Conservation (phyloP, 306 rosid genomes). For the Argentina anserina region DNA sequence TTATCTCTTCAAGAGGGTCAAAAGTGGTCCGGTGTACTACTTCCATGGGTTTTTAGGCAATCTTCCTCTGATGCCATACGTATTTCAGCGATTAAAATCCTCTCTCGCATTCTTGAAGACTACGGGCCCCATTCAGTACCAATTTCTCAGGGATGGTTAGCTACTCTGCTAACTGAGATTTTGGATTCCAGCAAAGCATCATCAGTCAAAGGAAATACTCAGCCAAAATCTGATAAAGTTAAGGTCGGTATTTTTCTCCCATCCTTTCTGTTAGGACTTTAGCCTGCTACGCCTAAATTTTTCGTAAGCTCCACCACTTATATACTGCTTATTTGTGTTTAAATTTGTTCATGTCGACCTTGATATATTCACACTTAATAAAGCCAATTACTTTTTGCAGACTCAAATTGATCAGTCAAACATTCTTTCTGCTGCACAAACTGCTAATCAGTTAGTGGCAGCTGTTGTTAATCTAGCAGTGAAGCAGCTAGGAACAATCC, state of each 20-base stretch:
- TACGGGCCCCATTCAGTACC: conserved; percentile 69
- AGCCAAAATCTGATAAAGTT: conserved; percentile 60
- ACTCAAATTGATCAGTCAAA: conserved; percentile 74
- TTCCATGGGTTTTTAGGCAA: conserved; percentile 80
- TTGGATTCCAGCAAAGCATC: conserved; percentile 49
- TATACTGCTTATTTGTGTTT: conserved; percentile 11
- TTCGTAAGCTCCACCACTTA: conserved; percentile 18
- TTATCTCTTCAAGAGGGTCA: conserved; percentile 85
- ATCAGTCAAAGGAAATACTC: conserved; percentile 54
- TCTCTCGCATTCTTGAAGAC: conserved; percentile 69
- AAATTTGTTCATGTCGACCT: neutral
- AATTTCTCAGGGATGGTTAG: conserved; percentile 90
- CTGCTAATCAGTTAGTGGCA: conserved; percentile 63
- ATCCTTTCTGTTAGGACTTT: neutral
- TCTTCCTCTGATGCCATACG: conserved; percentile 58
- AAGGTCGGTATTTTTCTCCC: conserved; percentile 49
- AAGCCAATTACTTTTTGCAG: conserved; percentile 55
- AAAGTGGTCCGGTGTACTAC: conserved; percentile 85
- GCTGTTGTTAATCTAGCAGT: conserved; percentile 81
- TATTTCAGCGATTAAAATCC: conserved; percentile 71
- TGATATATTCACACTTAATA: conserved; percentile 1
- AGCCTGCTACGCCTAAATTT: neutral
- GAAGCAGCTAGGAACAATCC: conserved; percentile 46
- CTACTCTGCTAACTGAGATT: conserved; percentile 61
- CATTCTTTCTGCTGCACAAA: conserved; percentile 69